Percentiles rank a stretch among this genome's conserved stretches.
These are phyloP conservation scores for Scutellaria galericulata DNA, from an alignment of 257 asterid species.

Conservation along the genomic window DNA sequence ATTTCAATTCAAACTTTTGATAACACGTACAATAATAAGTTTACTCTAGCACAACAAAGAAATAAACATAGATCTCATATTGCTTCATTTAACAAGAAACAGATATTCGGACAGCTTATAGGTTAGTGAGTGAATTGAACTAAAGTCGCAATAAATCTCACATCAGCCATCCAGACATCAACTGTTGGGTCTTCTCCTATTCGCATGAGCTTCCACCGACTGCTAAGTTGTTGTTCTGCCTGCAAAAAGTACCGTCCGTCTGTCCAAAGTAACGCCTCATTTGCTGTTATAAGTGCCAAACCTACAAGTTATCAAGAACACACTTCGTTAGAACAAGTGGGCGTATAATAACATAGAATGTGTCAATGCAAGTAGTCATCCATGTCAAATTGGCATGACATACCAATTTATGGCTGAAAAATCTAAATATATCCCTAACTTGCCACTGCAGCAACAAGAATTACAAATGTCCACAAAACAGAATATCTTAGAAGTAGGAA, in stretches of 20 bases:
- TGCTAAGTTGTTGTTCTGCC: constrained; percentile 80
- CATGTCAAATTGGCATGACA: neutral
- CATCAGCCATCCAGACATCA: constrained; percentile 90
- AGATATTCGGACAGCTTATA: constrained; percentile 1
- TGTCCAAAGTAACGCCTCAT: constrained; percentile 91
- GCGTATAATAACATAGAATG: neutral
- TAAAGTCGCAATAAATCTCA: constrained; percentile 47
- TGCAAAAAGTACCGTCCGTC: constrained; percentile 96
- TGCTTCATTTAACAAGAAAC: constrained; percentile 25
- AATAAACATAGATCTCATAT: neutral
- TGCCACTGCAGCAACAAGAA: constrained; percentile 16
- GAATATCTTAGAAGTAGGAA: neutral
- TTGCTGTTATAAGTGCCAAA: constrained; percentile 78
- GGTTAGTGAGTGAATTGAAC: constrained; percentile 5
- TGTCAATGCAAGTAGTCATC: constrained; percentile 5
- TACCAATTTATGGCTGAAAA: constrained; percentile 10
- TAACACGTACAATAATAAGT: constrained; percentile 13
- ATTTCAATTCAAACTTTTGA: constrained; percentile 5
- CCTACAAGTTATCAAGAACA: constrained; percentile 52
- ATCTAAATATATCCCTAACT: constrained; percentile 11
- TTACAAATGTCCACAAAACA: constrained; percentile 4
- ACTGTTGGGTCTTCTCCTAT: constrained; percentile 80
- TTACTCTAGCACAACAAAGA: neutral
- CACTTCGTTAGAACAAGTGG: constrained; percentile 6
- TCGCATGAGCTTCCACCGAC: constrained; percentile 97